These are phyloP conservation scores for Diatrype stigma DNA, from an alignment of 2,329 filamentous ascomycete species.

Conservation along the genomic window DNA sequence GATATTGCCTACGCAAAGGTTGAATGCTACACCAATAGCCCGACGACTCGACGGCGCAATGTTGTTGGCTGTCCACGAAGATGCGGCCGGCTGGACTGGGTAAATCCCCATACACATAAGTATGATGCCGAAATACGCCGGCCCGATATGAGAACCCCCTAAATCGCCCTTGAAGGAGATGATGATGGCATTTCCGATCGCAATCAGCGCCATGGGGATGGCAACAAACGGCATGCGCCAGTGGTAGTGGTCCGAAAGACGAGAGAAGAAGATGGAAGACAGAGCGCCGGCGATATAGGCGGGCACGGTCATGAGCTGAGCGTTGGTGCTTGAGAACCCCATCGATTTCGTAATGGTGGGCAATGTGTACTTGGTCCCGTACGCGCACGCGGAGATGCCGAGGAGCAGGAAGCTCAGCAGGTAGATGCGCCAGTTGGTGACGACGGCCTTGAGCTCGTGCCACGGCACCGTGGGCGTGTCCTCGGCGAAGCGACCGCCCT, in stretches of 20 bases:
- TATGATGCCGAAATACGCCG: conserved; percentile 65
- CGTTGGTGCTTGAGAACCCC: conserved; percentile 26
- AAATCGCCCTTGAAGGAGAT: conserved; percentile 57
- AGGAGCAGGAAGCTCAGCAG: conserved; percentile 20
- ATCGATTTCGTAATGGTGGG: conserved; percentile 33
- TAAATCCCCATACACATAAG: conserved; percentile 68
- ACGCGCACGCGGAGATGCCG: no score
- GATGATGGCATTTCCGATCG: conserved; percentile 52
- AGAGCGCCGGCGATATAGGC: conserved; percentile 59
- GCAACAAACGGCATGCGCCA: conserved; percentile 66
- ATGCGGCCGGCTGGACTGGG: conserved; percentile 58
- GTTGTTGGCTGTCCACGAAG: conserved; percentile 68
- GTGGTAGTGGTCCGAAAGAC: conserved; percentile 60
- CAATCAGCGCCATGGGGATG: conserved; percentile 51
- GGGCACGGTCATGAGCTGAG: conserved; percentile 53
- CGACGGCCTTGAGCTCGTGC: conserved; percentile 8
- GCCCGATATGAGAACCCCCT: conserved; percentile 37
- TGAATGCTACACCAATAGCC: conserved; percentile 35
- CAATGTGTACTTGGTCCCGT: conserved; percentile 24
- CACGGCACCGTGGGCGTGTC: conserved; percentile 3
- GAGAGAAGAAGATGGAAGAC: conserved; percentile 60
- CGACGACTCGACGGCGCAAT: conserved; percentile 40
- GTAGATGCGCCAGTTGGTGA: conserved; percentile 11
- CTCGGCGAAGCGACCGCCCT: conserved; percentile 9
- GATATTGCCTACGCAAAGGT: conserved; percentile 34